A percentile compares a stretch with the other conserved stretches of the same genome.
These are phyloP conservation scores for Arthonia radiata DNA, from an alignment of 495 filamentous ascomycete species.

Conservation along the genomic window DNA sequence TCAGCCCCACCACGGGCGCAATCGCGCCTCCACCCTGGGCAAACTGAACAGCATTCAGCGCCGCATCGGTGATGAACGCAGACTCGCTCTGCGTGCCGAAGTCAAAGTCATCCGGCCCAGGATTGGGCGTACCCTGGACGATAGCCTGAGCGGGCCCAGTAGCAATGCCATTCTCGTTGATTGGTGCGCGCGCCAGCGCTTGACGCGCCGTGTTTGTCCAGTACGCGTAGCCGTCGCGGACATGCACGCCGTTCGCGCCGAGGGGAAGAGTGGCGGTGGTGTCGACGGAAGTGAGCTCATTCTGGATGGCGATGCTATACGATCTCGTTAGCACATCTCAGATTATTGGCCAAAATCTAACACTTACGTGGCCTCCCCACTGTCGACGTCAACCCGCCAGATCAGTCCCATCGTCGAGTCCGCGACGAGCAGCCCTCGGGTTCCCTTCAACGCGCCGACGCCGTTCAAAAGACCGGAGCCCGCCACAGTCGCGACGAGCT, in stretches of 20 bases:
- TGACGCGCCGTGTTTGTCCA: conserved; percentile 2
- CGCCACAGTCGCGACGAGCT: no score
- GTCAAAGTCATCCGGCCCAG: conserved; percentile 13
- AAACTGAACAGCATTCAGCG: no score
- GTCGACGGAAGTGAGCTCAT: conserved; percentile 1
- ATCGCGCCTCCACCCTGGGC: no score
- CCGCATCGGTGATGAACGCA: conserved; percentile 10
- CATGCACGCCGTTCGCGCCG: conserved; percentile 5
- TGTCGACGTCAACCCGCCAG: conserved; percentile 3
- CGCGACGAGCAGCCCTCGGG: no score
- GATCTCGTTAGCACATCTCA: no score
- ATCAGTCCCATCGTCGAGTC: conserved; percentile 3
- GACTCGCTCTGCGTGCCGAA: conserved; percentile 10
- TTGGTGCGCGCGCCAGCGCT: conserved; percentile 5
- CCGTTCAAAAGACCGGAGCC: no score
- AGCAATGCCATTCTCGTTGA: conserved; percentile 5
- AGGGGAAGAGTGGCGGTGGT: conserved; percentile 1
- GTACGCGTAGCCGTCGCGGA: conserved; percentile 2
- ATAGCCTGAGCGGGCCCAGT: conserved; percentile 4
- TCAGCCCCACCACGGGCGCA: no score
- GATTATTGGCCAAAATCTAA: no score
- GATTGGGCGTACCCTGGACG: conserved; percentile 2
- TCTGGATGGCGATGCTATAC: conserved; percentile 5
- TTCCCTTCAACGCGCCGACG: no score
- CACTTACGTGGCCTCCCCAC: no score